Percentiles rank a stretch among this genome's conserved stretches.
phyloP scores from a whole-genome alignment of 768 basidiomycete genomes.

The Termitomyces sp. region DNA sequence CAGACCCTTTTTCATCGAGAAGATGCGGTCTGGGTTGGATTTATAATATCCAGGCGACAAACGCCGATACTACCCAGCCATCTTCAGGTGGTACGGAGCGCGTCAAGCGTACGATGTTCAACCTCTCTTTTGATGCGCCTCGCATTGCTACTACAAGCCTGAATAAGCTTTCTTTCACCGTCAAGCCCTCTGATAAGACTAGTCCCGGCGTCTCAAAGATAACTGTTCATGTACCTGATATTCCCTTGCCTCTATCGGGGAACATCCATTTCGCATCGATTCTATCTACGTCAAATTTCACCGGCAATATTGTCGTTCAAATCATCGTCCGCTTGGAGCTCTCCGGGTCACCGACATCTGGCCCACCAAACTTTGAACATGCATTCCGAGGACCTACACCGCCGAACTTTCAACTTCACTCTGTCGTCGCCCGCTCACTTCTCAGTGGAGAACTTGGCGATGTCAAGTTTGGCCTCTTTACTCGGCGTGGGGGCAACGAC shows the following conservation, averaged over 20 bases:
- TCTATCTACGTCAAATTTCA: background rate
- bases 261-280: background rate
- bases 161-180: background rate
- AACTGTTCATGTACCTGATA: background rate
- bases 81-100: background rate
- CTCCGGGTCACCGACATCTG: background rate
- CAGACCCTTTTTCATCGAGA: background rate
- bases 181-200: background rate
- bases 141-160: background rate
- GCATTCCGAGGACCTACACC: background rate
- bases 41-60: background rate
- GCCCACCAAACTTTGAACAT: background rate
- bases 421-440: constrained; percentile 14
- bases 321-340: background rate
- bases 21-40: constrained; percentile 1
- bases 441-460: constrained; percentile 15
- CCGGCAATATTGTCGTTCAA: background rate
- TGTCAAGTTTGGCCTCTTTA: constrained; percentile 23
- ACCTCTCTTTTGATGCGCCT: background rate
- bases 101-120: background rate
- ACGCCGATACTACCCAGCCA: background rate
- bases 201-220: background rate
- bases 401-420: constrained; percentile 5
- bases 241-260: background rate
- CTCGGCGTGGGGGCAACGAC: constrained; percentile 5